phyloP scores from a whole-genome alignment of 2,329 filamentous ascomycete genomes.

The Xylariaceae sp. region DNA sequence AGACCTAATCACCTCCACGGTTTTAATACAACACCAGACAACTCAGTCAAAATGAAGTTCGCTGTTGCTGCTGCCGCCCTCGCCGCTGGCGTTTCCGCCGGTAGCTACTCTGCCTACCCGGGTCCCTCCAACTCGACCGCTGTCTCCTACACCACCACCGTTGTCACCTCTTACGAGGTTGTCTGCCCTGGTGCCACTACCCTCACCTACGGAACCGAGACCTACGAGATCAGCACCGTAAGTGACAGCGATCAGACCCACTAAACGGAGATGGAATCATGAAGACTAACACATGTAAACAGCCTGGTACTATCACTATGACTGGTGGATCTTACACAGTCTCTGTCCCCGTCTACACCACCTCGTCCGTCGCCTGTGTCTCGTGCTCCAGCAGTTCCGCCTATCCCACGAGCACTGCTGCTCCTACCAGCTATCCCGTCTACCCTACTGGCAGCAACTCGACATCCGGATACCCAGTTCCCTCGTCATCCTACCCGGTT shows the following conservation, averaged over 20 bases:
- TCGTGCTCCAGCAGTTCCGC: constrained; percentile 34
- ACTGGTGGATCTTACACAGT: constrained; percentile 70
- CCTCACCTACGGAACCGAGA: constrained; percentile 61
- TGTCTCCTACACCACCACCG: constrained; percentile 61
- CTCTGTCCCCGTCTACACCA: constrained; percentile 56
- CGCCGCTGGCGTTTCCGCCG: constrained; percentile 42
- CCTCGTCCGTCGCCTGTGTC: constrained; percentile 40
- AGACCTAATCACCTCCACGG: constrained; percentile 30
- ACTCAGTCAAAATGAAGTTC: constrained; percentile 65
- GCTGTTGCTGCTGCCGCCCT: constrained; percentile 52
- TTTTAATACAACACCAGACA: constrained; percentile 38
- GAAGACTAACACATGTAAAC: constrained; percentile 28
- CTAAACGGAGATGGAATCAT: neutral
- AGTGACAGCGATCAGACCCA: neutral
- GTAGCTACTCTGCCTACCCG: constrained; percentile 19
- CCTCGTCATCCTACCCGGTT: neutral
- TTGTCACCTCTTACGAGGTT: constrained; percentile 67
- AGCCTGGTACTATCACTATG: constrained; percentile 69
- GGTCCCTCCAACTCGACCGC: constrained; percentile 34
- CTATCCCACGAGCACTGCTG: constrained; percentile 27
- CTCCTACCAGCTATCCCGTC: too few relatives aligned
- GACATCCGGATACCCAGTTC: neutral
- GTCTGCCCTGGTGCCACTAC: constrained; percentile 68
- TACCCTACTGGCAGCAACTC: constrained; percentile 23
- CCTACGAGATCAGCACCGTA: constrained; percentile 68